Conservation (phyloP, 805 yeast genomes). For the Yarrowia deformans region DNA sequence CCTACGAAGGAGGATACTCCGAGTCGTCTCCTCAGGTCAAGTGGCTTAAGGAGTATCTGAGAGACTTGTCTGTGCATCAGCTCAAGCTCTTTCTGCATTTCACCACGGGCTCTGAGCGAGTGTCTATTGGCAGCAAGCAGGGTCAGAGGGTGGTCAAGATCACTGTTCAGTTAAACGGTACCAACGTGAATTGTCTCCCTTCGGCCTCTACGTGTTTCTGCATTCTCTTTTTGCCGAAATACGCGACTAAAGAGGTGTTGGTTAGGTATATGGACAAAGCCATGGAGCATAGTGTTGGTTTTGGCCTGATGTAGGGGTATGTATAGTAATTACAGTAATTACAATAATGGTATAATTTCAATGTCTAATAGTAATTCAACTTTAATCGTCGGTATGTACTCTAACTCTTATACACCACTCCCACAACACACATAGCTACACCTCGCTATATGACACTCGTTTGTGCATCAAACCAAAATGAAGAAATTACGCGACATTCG, state of each 20-base stretch:
- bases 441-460: background rate
- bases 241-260: conserved; percentile 50
- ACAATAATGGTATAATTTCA: too few species aligned
- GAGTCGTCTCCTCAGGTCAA: conserved; percentile 51
- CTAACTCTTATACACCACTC: background rate
- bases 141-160: conserved; percentile 56
- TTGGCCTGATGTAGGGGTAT: conserved; percentile 44
- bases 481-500: conserved; percentile 10
- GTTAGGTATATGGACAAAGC: conserved; percentile 44
- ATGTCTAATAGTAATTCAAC: too few species aligned
- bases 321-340: too few species aligned
- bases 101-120: conserved; percentile 59
- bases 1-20: conserved; percentile 54
- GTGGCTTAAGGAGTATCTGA: conserved; percentile 58
- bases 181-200: conserved; percentile 54
- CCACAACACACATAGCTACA: background rate
- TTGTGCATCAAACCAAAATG: background rate
- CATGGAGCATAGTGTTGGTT: conserved; percentile 47
- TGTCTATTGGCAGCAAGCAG: conserved; percentile 53
- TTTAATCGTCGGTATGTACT: background rate
- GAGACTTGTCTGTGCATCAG: conserved; percentile 53
- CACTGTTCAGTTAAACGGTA: conserved; percentile 56
- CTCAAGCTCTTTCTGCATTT: conserved; percentile 56
- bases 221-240: conserved; percentile 58
- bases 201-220: conserved; percentile 62